Conservation (phyloP, 2,329 filamentous ascomycete genomes). For the Fusarium verticillioides region DNA sequence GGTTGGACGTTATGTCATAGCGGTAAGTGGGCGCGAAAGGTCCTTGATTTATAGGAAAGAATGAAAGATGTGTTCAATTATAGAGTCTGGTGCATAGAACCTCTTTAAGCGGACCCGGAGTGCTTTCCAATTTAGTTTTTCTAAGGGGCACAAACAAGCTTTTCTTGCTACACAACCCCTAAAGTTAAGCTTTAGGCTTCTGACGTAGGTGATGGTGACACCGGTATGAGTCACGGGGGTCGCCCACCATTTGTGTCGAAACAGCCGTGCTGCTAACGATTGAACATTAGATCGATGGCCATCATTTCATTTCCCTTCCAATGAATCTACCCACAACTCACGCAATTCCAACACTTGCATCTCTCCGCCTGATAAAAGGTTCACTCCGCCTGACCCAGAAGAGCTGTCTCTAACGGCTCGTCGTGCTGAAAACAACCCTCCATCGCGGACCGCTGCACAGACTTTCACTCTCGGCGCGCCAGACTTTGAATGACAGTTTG, state of each 20-base stretch:
- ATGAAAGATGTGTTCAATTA: too few relatives aligned
- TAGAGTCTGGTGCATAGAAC: background rate
- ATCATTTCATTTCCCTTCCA: background rate
- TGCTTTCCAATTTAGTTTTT: background rate
- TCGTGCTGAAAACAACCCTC: background rate
- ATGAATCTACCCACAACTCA: background rate
- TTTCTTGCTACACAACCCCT: accelerated
- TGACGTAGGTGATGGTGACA: background rate
- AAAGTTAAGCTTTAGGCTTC: background rate
- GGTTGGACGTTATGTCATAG: background rate
- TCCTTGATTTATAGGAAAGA: background rate
- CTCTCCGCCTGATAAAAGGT: too few relatives aligned
- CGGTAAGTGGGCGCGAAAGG: background rate
- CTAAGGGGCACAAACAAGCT: accelerated
- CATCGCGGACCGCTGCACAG: background rate
- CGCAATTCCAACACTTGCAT: too few relatives aligned
- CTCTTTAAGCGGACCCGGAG: too few relatives aligned
- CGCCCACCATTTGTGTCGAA: background rate
- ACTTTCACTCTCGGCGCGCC: background rate
- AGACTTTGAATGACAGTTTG: background rate
- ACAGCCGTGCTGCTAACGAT: background rate
- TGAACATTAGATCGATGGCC: background rate
- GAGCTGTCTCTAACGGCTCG: background rate
- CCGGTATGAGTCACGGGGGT: background rate
- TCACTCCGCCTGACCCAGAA: background rate